phyloP scores from a whole-genome alignment of 139 green algal genomes.

The Astrephomene gubernaculifera region DNA sequence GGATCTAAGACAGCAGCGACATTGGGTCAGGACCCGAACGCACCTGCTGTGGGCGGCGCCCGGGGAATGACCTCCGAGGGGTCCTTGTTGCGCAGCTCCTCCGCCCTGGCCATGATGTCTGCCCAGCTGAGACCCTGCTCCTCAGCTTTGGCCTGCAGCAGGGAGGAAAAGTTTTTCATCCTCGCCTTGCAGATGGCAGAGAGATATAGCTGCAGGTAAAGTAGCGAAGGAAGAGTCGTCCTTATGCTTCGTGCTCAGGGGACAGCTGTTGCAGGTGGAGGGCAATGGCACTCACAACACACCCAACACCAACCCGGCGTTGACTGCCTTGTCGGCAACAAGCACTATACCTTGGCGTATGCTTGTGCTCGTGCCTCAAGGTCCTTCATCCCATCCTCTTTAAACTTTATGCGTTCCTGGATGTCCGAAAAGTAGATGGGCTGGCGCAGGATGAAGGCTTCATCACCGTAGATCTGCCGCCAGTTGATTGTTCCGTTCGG shows the following conservation, averaged over 20 bases:
- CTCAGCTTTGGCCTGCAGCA: constrained; percentile 42
- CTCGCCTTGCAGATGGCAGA: too few relatives aligned
- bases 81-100: constrained; percentile 54
- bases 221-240: too few relatives aligned
- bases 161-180: too few relatives aligned
- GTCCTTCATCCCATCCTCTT: constrained; percentile 69
- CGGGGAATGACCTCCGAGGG: constrained; percentile 41
- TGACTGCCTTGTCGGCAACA: too few relatives aligned
- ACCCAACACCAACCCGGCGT: too few relatives aligned
- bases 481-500: constrained; percentile 93
- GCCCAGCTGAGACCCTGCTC: constrained; percentile 56
- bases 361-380: constrained; percentile 70
- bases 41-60: constrained; percentile 24
- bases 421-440: constrained; percentile 82
- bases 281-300: too few relatives aligned
- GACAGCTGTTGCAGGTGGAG: too few relatives aligned
- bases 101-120: constrained; percentile 47
- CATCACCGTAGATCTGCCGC: constrained; percentile 87
- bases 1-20: too few relatives aligned
- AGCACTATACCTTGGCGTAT: constrained; percentile 79
- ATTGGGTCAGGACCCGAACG: too few relatives aligned
- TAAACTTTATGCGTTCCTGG: constrained; percentile 57
- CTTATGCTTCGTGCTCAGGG: too few relatives aligned
- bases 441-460: constrained; percentile 77
- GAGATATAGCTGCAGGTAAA: too few relatives aligned